Percentiles rank a stretch among this genome's conserved stretches.
phyloP scores from a whole-genome alignment of 345 rosid genomes.

The Orychophragmus violaceus region DNA sequence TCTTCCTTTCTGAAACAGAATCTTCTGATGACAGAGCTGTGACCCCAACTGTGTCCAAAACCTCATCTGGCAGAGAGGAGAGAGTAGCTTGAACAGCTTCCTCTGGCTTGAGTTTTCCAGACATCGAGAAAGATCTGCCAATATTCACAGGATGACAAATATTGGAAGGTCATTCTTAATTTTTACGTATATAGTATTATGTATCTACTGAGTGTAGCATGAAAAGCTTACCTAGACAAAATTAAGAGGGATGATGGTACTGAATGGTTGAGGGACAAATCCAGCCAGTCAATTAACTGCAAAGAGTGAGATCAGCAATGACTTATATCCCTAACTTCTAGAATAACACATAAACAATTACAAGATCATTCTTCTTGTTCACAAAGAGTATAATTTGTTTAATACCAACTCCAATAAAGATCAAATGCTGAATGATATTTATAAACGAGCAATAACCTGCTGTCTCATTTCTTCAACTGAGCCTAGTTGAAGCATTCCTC shows the following conservation, averaged over 20 bases:
- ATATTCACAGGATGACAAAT: constrained; percentile 15
- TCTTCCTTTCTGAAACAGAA: constrained; percentile 84
- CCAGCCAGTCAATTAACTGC: constrained; percentile 93
- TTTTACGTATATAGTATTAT: too few species aligned
- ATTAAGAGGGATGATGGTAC: constrained; percentile 92
- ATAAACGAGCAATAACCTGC: constrained; percentile 47
- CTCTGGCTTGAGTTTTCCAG: constrained; percentile 93
- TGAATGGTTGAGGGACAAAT: constrained; percentile 83
- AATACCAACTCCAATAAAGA: neutral
- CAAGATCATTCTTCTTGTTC: neutral
- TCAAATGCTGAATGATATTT: constrained; percentile 6
- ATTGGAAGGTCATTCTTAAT: neutral
- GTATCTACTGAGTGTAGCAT: too few species aligned
- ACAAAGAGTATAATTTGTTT: neutral
- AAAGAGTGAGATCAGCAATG: too few species aligned
- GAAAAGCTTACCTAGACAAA: constrained; percentile 62
- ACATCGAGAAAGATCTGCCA: constrained; percentile 83
- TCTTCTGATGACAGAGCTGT: constrained; percentile 90
- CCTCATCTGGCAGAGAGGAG: constrained; percentile 95
- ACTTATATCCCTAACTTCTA: neutral
- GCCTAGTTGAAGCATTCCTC: constrained; percentile 86
- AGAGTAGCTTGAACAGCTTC: constrained; percentile 98
- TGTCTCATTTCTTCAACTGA: constrained; percentile 94
- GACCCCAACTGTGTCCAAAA: constrained; percentile 86
- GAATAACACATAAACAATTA: neutral